Evolutionary conservation across 352 stramenopile species (phyloP), one percentile per base, ranked within the genome.

Genomic region (Phytophthora cactorum): DNA sequence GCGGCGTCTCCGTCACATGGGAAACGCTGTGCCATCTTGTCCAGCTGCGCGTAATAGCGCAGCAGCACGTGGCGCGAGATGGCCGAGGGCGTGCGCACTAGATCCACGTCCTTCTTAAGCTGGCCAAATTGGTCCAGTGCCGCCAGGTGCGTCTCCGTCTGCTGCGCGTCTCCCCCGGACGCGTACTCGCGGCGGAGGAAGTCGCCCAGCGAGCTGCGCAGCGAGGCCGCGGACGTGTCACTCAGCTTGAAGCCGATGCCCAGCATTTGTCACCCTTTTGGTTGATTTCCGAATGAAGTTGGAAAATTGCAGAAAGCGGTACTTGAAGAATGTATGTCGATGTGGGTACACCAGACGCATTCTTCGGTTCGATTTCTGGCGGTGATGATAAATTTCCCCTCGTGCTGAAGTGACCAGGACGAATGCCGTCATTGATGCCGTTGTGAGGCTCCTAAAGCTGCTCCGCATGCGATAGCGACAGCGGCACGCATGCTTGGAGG

Each of bases 181-280:
- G 85, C 86, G 45, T 91, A 94, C 58, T 93, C 86, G 54, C 77
- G 86, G 59, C 59, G 66, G 52, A 93, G 74, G 64, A 90, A 94
- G n/a, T 82, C 77, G 14, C 73, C 56, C 38, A 96, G 74, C n/a
- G 86, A 76, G 29, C 77, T 83, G 57, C 72, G 50, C 11, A 91
- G 56, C 15, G 58, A 51, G 17, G 72, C 44, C 31, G 65, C 53
- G 25, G 81, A 57, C 64, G 83, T 83, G 63, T 91, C 83, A 72
- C 79, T 91, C 22, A 88, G 59, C 78, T 91, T 91, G 68, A 91
- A 91, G 65, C 83, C 81, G 58, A 91, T 89, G 51, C 79, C 83
- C n/a, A 91, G 64, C 83, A 91, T 91, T 36, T 43, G 34, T n/a
- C 36, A 43, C 36, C 3, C 57, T 28, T 27, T 47, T 47, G 15